Evolutionary conservation across 1,139 yeast species (phyloP).

Genomic region (Sugiyamaella novakii): DNA sequence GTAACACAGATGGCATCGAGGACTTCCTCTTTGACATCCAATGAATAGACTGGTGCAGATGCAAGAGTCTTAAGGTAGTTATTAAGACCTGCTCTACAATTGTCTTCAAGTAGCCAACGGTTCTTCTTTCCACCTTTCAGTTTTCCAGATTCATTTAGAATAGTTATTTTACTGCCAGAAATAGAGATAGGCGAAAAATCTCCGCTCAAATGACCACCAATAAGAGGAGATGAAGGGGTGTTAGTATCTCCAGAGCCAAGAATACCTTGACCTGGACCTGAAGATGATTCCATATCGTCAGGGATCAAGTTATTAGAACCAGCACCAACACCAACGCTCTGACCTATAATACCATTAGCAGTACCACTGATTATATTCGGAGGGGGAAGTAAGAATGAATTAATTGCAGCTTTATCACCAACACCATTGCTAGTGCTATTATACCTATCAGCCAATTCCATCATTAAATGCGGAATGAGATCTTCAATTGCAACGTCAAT

Average conservation of each 20-base stretch:
- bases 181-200: constrained; percentile 9
- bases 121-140: constrained; percentile 72
- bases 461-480: constrained; percentile 51
- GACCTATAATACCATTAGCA: constrained; percentile 6
- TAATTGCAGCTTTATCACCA: not conserved
- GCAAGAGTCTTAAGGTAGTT: constrained; percentile 54
- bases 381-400: constrained; percentile 11
- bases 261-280: not conserved
- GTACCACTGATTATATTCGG: constrained; percentile 10
- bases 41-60: constrained; percentile 66
- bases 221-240: constrained; percentile 4
- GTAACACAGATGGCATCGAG: constrained; percentile 78
- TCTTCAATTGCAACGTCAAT: constrained; percentile 72
- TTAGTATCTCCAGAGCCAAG: not conserved
- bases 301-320: not conserved
- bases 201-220: not conserved
- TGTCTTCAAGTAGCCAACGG: constrained; percentile 78
- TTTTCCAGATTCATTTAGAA: constrained; percentile 50
- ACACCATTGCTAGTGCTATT: constrained; percentile 20
- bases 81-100: constrained; percentile 63
- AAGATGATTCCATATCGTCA: constrained; percentile 12
- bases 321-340: not conserved
- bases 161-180: constrained; percentile 29
- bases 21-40: constrained; percentile 81
- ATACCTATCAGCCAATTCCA: constrained; percentile 46